A percentile compares a stretch with the other conserved stretches of the same genome.
These are phyloP conservation scores for Tricholoma matsutake DNA, from an alignment of 768 basidiomycete species.

Conservation along the genomic window DNA sequence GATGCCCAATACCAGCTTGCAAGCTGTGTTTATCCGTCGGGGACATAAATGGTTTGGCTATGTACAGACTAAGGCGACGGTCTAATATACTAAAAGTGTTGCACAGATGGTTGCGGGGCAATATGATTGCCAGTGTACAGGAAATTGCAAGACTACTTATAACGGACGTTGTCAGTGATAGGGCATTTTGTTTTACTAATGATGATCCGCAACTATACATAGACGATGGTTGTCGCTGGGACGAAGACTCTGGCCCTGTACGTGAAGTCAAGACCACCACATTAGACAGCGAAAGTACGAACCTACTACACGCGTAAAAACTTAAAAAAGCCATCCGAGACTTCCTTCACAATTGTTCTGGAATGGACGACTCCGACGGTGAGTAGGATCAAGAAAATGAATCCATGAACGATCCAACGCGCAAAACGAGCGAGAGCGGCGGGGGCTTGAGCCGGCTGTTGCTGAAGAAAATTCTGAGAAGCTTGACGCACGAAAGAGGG, in stretches of 20 bases:
- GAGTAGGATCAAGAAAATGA: neutral
- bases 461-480: neutral
- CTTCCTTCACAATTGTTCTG: neutral
- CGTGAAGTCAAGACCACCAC: neutral
- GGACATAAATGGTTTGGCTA: too few relatives aligned
- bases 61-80: too few relatives aligned
- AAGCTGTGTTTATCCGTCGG: too few relatives aligned
- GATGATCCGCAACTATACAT: too few relatives aligned
- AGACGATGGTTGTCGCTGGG: neutral
- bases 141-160: too few relatives aligned
- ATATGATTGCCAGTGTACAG: too few relatives aligned
- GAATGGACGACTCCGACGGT: neutral
- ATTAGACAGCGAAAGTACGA: neutral
- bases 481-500: neutral
- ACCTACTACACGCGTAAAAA: neutral
- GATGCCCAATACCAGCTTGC: too few relatives aligned
- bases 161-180: too few relatives aligned
- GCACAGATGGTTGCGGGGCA: too few relatives aligned
- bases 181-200: too few relatives aligned
- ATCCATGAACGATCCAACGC: neutral
- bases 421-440: neutral
- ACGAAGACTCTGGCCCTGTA: neutral
- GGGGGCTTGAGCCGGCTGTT: neutral
- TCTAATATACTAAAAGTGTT: too few relatives aligned
- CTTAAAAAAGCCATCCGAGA: neutral